Percentiles rank a stretch among this genome's conserved stretches.
These are phyloP conservation scores for Acanthamoeba healyi DNA, from an alignment of 208 protist genomes.

Conservation along the genomic window DNA sequence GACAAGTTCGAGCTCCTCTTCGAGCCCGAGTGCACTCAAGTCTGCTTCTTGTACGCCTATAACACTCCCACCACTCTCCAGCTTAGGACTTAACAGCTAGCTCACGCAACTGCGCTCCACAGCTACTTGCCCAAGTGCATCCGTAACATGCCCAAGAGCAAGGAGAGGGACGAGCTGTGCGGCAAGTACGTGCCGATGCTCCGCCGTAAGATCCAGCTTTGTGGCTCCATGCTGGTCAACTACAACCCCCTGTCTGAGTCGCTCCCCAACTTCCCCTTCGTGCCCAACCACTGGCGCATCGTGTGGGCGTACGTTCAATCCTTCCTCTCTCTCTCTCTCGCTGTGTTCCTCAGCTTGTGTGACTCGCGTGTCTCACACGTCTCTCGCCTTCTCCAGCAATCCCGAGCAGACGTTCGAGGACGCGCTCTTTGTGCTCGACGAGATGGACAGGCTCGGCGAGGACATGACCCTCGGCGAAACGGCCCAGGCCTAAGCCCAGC, in stretches of 20 bases:
- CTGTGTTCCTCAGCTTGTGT: too few species aligned
- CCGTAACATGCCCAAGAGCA: constrained; percentile 24
- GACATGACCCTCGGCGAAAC: constrained; percentile 52
- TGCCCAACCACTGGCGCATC: constrained; percentile 53
- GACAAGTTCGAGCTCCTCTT: constrained; percentile 48
- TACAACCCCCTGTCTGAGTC: constrained; percentile 28
- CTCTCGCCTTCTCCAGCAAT: not conserved
- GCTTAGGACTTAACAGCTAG: not conserved
- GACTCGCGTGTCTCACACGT: too few species aligned
- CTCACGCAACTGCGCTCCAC: not conserved
- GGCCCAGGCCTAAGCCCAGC: not conserved
- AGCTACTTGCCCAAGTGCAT: constrained; percentile 54
- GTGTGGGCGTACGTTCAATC: constrained; percentile 53
- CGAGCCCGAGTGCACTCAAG: constrained; percentile 60
- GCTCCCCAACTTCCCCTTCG: constrained; percentile 35
- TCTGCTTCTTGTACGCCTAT: constrained; percentile 60
- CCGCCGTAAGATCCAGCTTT: not conserved
- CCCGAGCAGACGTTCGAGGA: constrained; percentile 42
- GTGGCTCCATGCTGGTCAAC: constrained; percentile 45
- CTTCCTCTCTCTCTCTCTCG: not conserved
- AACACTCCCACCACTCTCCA: not conserved
- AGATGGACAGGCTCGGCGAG: constrained; percentile 60
- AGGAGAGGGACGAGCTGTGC: constrained; percentile 21
- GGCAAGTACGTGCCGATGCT: constrained; percentile 43
- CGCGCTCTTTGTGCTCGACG: constrained; percentile 13